A percentile compares a stretch with the other conserved stretches of the same genome.
These are phyloP conservation scores for Galerina marginata DNA, from an alignment of 768 basidiomycete species.

Conservation along the genomic window DNA sequence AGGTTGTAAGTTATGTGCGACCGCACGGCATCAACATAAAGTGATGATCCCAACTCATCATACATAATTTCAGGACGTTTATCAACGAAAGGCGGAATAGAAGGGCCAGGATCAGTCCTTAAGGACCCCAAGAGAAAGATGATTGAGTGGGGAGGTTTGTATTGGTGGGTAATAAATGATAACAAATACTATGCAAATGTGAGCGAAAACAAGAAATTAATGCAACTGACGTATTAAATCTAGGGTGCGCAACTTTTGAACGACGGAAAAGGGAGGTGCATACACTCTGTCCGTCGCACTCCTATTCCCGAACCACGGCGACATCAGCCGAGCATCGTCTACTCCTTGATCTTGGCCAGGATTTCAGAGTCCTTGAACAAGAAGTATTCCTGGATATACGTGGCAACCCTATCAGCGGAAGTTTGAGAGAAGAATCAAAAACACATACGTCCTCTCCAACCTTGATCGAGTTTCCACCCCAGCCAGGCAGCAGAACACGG, in stretches of 20 bases:
- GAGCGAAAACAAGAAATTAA: constrained; percentile 26
- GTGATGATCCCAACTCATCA: no score
- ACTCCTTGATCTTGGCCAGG: constrained; percentile 95
- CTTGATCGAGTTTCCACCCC: constrained; percentile 97
- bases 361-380: constrained; percentile 96
- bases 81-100: no score
- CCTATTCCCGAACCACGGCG: background rate
- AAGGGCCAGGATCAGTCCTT: no score
- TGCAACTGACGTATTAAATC: constrained; percentile 21
- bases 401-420: constrained; percentile 10
- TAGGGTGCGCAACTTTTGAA: constrained; percentile 11
- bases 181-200: constrained; percentile 24
- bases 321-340: constrained; percentile 25
- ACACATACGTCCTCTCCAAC: constrained; percentile 90
- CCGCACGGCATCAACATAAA: no score
- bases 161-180: constrained; percentile 16
- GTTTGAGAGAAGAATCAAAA: background rate
- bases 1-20: no score
- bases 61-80: no score
- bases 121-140: no score
- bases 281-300: background rate
- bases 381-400: constrained; percentile 77
- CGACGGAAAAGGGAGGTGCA: constrained; percentile 4
- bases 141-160: constrained; percentile 17
- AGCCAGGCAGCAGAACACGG: constrained; percentile 91